Conservation (phyloP, 2,329 filamentous ascomycete genomes). For the Apiospora rasikravindrae region DNA sequence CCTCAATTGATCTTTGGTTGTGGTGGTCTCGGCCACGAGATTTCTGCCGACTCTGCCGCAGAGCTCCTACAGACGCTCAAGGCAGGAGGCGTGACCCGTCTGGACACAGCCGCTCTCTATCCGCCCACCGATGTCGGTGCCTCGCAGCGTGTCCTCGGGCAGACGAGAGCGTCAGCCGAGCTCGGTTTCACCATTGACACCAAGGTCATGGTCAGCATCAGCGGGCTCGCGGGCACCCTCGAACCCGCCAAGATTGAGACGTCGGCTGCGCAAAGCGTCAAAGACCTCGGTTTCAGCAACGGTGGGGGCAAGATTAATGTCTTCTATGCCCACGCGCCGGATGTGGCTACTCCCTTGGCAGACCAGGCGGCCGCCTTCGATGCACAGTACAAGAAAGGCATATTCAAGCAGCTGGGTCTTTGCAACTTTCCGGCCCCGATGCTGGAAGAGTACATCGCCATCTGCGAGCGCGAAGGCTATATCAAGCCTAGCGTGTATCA, state of each 20-base stretch:
- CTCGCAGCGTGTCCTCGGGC: slow-evolving; percentile 25
- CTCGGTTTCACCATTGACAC: slow-evolving; percentile 26
- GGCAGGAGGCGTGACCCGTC: slow-evolving; percentile 20
- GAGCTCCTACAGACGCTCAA: slow-evolving; percentile 21
- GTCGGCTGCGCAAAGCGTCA: slow-evolving; percentile 23
- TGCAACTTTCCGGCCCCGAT: slow-evolving; percentile 19
- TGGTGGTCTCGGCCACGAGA: slow-evolving; percentile 21
- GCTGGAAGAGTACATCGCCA: slow-evolving; percentile 22
- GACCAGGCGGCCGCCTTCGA: slow-evolving; percentile 23
- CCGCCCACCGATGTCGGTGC: slow-evolving; percentile 23
- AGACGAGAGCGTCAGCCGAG: slow-evolving; percentile 6
- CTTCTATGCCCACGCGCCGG: slow-evolving; percentile 23
- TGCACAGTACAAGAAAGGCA: slow-evolving; percentile 21
- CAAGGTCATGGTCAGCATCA: slow-evolving; percentile 23
- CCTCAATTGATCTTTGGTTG: slow-evolving; percentile 22
- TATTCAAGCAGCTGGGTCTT: slow-evolving; percentile 19
- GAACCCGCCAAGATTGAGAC: slow-evolving; percentile 21
- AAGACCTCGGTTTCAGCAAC: neutral
- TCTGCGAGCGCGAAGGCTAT: slow-evolving; percentile 25
- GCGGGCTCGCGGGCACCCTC: slow-evolving; percentile 21
- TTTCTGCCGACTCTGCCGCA: neutral
- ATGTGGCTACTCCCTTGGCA: slow-evolving; percentile 20
- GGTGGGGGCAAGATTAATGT: slow-evolving; percentile 19
- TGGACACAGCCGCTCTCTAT: slow-evolving; percentile 31
- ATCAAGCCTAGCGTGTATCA: slow-evolving; percentile 27